Evolutionary conservation across 768 basidiomycete genomes (phyloP), one percentile per base, ranked within the genome.

Genomic region (Artomyces pyxidatus): DNA sequence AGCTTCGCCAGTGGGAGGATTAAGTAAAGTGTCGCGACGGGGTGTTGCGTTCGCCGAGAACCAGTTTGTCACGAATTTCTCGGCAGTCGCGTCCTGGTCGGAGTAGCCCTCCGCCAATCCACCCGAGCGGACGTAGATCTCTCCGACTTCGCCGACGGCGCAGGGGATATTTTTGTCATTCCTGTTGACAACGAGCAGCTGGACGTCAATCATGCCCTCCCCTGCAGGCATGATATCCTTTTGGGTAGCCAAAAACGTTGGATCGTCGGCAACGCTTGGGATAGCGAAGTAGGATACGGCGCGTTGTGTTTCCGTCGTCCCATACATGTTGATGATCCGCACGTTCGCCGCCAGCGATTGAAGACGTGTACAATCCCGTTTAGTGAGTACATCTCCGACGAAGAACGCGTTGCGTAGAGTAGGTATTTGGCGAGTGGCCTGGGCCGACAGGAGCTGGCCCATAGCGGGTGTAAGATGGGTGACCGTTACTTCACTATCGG

Each of bases 171-270:
- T 83, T 58, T 83, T 74, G 70, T 98, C 89, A 53, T 75, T 75
- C 50, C 95, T 74, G 69, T 99, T 98, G 43, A 98, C 92, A 30
- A 99, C 93, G 21, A 98, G 76, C 3, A 99, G 82, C 62, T 99
- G 96, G 39, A 98, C 95, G 59, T 97, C 91, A 52, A 93, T 75
- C 96, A 99, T 99, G 37, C 96, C 96, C 66, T 85, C 77, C 5
- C 96, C 96, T 14, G 96, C 95, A 6, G 94, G 94, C 76, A 99
- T 95, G 66, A 96, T 85, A 61, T 98, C 96, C 68, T 99, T 99
- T 64, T 94, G 88, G 2, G 83, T 91, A 21, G 84, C 79, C 37
- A 98, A 76, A 77, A 96, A 97, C 1, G 92, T 93, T 0, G 85
- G 76, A 61, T 98, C 93, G 48, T 75, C 74, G 7, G 83, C 71